Base-by-base conservation (phyloP, 148 eudicot species). In the Pharnaceum exiguum region DNA sequence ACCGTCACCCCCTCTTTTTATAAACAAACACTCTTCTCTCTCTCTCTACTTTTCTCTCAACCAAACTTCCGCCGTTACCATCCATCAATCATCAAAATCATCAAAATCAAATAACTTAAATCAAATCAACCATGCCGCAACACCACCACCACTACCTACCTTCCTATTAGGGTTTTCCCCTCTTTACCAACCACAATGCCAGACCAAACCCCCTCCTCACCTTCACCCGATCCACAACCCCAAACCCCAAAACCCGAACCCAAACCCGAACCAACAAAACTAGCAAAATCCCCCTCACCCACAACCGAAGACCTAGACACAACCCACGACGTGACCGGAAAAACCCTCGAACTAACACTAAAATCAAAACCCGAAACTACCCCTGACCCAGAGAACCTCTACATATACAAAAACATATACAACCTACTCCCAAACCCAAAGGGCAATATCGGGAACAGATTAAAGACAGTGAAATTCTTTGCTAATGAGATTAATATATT, bases 401-500 rank as follows among this genome's bases (percentile, higher is more conserved):
- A 77, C 35, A 60, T 87, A 55, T 91, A 87, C 46, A 81, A 73
- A 56, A 91, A 91, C 63, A 81, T 63, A 30, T 82, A 82, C 48
- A 84, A 85, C 75, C 70, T 91, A 73, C 73, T 91, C 3, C 96
- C 97, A 0, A 69, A 73, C 42, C 78, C 80, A 42, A 26, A 84
- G 43, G 95, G 86, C 15, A 57, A 60, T 31, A 46, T 80, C 4
- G 71, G 78, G 16, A 49, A 51, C 25, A 62, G 63, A 49, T 38
- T 91, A 63, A 91, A 82, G 60, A 87, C 82, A 8, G 49, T 91
- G 49, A 91, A 91, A 42, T 87, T 80, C 33, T 91, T 87, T 22
- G 84, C 84, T 0, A 91, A 91, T 35, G 94, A 87, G 51, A 55
- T 91, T 35, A 82, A 91, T 72, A 71, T 91, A 75, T 87, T 91